Evolutionary conservation across 1,139 yeast species (phyloP).

Genomic region (Nakaseomyces glabratus): DNA sequence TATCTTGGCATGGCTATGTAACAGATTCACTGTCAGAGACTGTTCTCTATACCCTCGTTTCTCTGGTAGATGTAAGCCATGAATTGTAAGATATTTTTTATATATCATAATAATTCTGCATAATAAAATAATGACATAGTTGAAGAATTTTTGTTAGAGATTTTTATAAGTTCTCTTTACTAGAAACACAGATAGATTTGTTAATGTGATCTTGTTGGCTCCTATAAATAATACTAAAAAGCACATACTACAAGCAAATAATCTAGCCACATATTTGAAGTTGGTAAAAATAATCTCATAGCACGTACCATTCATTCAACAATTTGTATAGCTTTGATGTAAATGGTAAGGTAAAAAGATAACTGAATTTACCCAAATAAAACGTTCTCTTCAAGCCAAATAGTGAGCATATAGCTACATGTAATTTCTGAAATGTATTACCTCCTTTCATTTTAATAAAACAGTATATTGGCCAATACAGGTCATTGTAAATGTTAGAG

Average conservation of each 20-base stretch:
- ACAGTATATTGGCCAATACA: slow-evolving; percentile 24
- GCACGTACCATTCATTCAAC: too few species aligned
- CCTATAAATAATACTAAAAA: too few species aligned
- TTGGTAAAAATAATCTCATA: too few species aligned
- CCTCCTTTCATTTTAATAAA: slow-evolving; percentile 23
- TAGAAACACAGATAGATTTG: too few species aligned
- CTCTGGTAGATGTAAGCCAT: slow-evolving; percentile 97
- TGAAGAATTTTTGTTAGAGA: too few species aligned
- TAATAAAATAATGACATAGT: too few species aligned
- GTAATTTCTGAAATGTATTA: neutral
- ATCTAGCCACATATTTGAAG: too few species aligned
- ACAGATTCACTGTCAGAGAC: slow-evolving; percentile 95
- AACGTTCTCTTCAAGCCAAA: neutral
- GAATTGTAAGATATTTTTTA: too few species aligned
- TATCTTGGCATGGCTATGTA: slow-evolving; percentile 95
- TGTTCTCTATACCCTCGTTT: slow-evolving; percentile 97
- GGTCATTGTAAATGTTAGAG: slow-evolving; percentile 18
- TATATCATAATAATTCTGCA: too few species aligned
- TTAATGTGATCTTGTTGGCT: too few species aligned
- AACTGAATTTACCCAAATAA: slow-evolving; percentile 6
- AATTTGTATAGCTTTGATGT: neutral
- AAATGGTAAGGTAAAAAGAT: slow-evolving; percentile 1
- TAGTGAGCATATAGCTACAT: neutral
- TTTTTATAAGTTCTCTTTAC: too few species aligned
- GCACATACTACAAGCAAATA: too few species aligned